Conservation (phyloP, 2,329 filamentous ascomycete genomes). For the Thielaviopsis populi region DNA sequence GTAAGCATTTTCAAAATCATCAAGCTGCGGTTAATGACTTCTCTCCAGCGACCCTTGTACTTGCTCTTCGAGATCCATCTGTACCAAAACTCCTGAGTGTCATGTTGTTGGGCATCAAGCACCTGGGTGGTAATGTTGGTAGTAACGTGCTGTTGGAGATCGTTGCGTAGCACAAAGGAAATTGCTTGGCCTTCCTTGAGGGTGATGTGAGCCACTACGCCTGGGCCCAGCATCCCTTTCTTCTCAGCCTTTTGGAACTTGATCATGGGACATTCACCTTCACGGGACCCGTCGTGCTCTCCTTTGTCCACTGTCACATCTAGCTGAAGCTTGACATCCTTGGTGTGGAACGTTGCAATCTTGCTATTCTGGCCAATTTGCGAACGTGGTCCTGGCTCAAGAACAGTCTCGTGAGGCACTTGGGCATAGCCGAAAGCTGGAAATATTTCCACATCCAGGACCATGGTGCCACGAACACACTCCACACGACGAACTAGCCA, state of each 20-base stretch:
- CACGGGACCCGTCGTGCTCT: constrained; percentile 29
- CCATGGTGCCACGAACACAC: constrained; percentile 52
- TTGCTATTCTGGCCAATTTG: constrained; percentile 35
- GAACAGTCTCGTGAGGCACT: constrained; percentile 44
- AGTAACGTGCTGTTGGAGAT: constrained; percentile 42
- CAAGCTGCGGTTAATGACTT: constrained; percentile 55
- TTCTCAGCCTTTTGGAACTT: constrained; percentile 39
- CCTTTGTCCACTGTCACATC: constrained; percentile 50
- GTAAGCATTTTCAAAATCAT: constrained; percentile 64
- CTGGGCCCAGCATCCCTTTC: constrained; percentile 42
- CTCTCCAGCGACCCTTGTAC: constrained; percentile 58
- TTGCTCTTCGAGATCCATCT: constrained; percentile 56
- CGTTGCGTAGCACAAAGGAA: constrained; percentile 53
- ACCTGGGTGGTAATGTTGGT: constrained; percentile 41
- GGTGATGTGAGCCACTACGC: constrained; percentile 44
- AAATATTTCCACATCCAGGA: constrained; percentile 52
- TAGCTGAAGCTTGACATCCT: constrained; percentile 45
- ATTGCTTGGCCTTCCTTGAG: constrained; percentile 52
- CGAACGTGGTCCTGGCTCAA: constrained; percentile 32
- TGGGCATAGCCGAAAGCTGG: constrained; percentile 58
- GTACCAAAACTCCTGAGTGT: constrained; percentile 57
- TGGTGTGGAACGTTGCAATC: constrained; percentile 47
- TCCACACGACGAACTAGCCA: constrained; percentile 59
- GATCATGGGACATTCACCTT: constrained; percentile 34
- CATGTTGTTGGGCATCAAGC: constrained; percentile 48